Conservation (phyloP, 1,284 basidiomycete genomes). For the Agaricales sp. region DNA sequence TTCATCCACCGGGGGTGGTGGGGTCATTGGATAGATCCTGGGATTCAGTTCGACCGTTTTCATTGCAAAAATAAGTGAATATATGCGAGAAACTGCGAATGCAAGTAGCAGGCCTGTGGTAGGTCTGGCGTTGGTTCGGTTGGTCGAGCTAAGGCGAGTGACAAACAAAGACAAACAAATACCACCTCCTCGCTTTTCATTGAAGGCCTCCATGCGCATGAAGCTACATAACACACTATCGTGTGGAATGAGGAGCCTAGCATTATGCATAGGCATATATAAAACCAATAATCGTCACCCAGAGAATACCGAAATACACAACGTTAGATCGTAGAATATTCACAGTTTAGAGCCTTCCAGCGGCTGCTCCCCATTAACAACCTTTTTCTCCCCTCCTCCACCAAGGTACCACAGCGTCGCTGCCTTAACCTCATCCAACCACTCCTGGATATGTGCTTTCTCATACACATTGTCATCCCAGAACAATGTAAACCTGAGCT, state of each 20-base stretch:
- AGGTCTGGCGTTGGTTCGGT: too few species aligned
- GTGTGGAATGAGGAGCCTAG: background rate
- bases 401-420: slow-evolving; percentile 30
- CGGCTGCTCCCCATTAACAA: too few species aligned
- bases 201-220: too few species aligned
- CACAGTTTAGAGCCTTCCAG: background rate
- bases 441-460: slow-evolving; percentile 25
- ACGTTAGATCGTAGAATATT: background rate
- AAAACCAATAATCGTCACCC: background rate
- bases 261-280: background rate
- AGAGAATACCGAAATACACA: background rate
- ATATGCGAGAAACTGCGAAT: too few species aligned
- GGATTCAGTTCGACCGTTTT: too few species aligned
- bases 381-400: slow-evolving; percentile 1
- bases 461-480: slow-evolving; percentile 34
- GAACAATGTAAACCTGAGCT: slow-evolving; percentile 22
- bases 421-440: slow-evolving; percentile 29
- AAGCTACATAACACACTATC: background rate
- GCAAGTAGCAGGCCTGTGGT: too few species aligned
- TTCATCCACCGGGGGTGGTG: too few species aligned
- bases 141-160: too few species aligned
- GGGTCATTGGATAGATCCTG: too few species aligned
- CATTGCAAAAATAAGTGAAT: too few species aligned
- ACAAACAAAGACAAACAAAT: too few species aligned
- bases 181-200: too few species aligned